Evolutionary conservation across 129 eudicot genomes (phyloP).

Genomic region (Arctium lappa): DNA sequence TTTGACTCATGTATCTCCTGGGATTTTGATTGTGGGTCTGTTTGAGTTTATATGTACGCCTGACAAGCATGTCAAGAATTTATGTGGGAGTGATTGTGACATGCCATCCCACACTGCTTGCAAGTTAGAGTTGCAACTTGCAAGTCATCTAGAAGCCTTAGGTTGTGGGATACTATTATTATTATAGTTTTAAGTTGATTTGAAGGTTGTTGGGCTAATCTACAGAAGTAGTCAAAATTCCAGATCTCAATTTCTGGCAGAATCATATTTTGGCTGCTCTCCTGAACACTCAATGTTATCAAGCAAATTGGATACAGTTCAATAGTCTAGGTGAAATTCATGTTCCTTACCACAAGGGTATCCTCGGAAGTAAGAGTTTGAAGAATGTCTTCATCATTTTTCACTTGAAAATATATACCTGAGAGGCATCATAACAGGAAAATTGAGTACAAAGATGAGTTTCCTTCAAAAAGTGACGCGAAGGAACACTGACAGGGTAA

Average conservation of each 20-base stretch:
- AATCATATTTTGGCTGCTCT: neutral
- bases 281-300: neutral
- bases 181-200: neutral
- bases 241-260: neutral
- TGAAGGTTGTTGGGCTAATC: neutral
- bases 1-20: neutral
- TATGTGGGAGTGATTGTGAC: neutral
- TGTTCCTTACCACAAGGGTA: conserved; percentile 74
- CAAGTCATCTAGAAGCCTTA: neutral
- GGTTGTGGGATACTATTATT: neutral
- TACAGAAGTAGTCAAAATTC: neutral
- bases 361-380: conserved; percentile 69
- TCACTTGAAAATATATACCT: conserved; percentile 94
- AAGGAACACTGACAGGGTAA: neutral
- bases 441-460: conserved; percentile 1
- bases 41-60: neutral
- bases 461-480: neutral
- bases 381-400: conserved; percentile 88
- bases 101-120: neutral
- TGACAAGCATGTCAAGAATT: neutral
- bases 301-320: conserved; percentile 10
- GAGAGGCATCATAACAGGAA: conserved; percentile 32
- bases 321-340: neutral
- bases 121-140: neutral
- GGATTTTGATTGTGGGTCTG: neutral